Percentiles rank a stretch among this genome's conserved stretches.
Conservation (phyloP, 1,139 yeast genomes). For the Scheffersomyces insectosa region DNA sequence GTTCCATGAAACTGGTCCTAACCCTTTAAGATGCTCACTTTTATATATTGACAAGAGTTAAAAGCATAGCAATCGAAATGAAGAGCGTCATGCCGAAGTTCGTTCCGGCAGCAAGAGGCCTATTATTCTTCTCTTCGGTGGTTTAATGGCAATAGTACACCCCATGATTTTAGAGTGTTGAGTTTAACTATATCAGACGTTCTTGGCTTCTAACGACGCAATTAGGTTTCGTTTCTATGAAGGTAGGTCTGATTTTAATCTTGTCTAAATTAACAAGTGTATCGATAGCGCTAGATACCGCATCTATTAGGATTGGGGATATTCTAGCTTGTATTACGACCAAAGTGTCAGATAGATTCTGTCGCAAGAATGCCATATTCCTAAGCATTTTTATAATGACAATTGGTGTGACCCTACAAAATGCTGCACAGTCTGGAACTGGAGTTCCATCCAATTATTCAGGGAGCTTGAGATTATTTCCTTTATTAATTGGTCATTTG, state of each 20-base stretch:
- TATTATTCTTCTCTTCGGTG: constrained; percentile 5
- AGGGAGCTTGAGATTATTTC: constrained; percentile 10
- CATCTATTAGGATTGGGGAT: constrained; percentile 16
- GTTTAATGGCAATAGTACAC: constrained; percentile 11
- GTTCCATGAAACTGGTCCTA: too few species aligned
- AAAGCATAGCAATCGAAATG: too few species aligned
- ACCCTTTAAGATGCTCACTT: too few species aligned
- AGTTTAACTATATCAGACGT: too few species aligned
- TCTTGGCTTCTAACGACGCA: too few species aligned
- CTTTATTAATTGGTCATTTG: constrained; percentile 9
- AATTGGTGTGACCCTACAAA: constrained; percentile 16
- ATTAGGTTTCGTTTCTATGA: constrained; percentile 14
- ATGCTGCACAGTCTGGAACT: constrained; percentile 17
- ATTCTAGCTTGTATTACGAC: constrained; percentile 8
- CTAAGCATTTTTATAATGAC: constrained; percentile 9
- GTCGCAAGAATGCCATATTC: constrained; percentile 13
- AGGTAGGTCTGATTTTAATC: constrained; percentile 15
- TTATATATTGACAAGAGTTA: too few species aligned
- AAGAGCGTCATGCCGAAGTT: too few species aligned
- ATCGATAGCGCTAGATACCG: constrained; percentile 15
- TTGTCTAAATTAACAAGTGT: constrained; percentile 12
- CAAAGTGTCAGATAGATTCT: constrained; percentile 11
- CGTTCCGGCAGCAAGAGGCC: constrained; percentile 1
- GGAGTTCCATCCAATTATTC: constrained; percentile 18
- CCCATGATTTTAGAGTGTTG: constrained; percentile 9